Percentiles rank a stretch among this genome's conserved stretches.
These are phyloP conservation scores for Hortiboletus campestris DNA, from an alignment of 768 basidiomycete species.

Conservation along the genomic window DNA sequence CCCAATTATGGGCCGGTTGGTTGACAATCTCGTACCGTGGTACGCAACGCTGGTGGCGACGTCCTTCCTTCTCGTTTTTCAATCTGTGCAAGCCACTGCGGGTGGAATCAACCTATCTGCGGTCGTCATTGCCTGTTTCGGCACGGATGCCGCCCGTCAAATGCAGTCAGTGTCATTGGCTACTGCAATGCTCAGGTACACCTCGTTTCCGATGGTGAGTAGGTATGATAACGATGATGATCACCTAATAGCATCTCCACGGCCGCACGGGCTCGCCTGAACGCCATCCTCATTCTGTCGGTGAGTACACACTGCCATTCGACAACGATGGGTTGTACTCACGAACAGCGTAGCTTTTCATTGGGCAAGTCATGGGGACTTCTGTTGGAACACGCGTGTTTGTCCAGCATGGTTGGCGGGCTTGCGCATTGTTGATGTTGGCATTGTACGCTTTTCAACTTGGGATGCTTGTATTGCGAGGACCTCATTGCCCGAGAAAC, in stretches of 20 bases:
- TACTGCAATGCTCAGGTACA: constrained; percentile 57
- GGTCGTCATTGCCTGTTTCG: constrained; percentile 66
- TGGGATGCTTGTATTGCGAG: constrained; percentile 57
- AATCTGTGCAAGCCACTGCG: constrained; percentile 63
- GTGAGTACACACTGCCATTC: constrained; percentile 34
- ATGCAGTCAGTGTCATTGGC: constrained; percentile 67
- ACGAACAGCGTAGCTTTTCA: constrained; percentile 44
- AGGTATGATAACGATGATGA: constrained; percentile 9
- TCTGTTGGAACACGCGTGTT: constrained; percentile 72
- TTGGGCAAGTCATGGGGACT: constrained; percentile 83
- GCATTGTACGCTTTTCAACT: constrained; percentile 58
- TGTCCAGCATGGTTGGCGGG: constrained; percentile 66
- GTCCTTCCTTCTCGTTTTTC: constrained; percentile 46
- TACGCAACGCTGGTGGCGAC: constrained; percentile 64
- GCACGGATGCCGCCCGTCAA: constrained; percentile 75
- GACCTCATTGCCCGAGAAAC: constrained; percentile 52
- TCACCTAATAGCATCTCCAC: constrained; percentile 30
- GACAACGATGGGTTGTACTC: neutral
- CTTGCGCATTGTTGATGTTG: constrained; percentile 58
- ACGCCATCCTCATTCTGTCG: constrained; percentile 72
- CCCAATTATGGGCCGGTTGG: constrained; percentile 63
- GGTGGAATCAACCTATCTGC: constrained; percentile 70
- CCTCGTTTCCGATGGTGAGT: neutral
- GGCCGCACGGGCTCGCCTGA: constrained; percentile 65
- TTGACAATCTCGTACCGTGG: constrained; percentile 78